Evolutionary conservation across 495 filamentous ascomycete species (phyloP), one percentile per base, ranked within the genome.

Genomic region (Penicillium samsonianum): DNA sequence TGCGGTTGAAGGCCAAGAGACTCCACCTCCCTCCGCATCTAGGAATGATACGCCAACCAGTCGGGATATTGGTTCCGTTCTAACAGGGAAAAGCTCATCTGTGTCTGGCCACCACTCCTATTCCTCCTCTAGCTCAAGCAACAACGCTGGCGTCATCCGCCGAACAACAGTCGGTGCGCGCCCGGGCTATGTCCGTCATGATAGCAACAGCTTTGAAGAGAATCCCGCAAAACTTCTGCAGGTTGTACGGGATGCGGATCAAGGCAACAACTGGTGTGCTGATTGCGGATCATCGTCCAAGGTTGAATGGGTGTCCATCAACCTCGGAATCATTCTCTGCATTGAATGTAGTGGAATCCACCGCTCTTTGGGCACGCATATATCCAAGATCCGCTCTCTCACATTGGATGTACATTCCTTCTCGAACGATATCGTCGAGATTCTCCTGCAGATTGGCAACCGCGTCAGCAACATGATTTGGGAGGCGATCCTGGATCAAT

Each of bases 321-420:
- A 99, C 63, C 82, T 99, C 4, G 95, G 89, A 28, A 96, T 98
- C 52, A 86, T 98, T 30, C 82, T 99, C 16, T 99, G 94, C 74
- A 99, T 99, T 59, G 94, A 99, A 71, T 99, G 94, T 72, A 94
- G 91, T 65, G 94, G 94, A 64, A 96, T 99, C 55, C 94, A 99
- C 73, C 87, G 94, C 22, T 98, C 94, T 10, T 81, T 99, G 2
- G 94, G 94, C 8, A 99, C 94, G 3, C 94, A 99, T 69, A 96
- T 99, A 58, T 95, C 92, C 68, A 99, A 99, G 75, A 85, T 99
- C 22, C 87, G 94, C 31, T 98, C 94, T 4, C 84, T 99, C 26
- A 98, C 94, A 0, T 82, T 99, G 20, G 94, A 99, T 73, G 94
- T 91, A 42, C 90, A 87, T 17, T 96, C 91, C 1, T 99, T 98